Conservation (phyloP, 1,139 yeast genomes). For the Hyphopichia pseudoburtonii region DNA sequence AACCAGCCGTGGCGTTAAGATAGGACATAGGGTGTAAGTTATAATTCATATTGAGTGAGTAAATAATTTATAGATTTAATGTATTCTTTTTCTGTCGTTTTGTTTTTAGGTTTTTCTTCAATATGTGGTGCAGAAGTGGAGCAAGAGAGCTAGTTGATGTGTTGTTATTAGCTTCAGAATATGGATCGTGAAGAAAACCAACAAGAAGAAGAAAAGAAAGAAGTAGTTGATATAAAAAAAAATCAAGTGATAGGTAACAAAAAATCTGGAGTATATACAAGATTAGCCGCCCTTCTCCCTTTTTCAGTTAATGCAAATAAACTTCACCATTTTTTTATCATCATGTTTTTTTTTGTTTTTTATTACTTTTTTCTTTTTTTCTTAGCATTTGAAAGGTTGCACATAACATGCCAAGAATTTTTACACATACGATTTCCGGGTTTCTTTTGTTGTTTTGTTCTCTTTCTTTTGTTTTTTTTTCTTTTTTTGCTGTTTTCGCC, state of each 20-base stretch:
- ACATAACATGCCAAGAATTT: not conserved
- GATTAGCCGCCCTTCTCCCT: not conserved
- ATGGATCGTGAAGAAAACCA: no score
- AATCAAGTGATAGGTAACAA: not conserved
- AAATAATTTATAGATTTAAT: no score
- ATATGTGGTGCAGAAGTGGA: not conserved
- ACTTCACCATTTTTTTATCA: no score
- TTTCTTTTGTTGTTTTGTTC: not conserved
- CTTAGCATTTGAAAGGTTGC: no score
- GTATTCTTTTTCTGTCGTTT: no score
- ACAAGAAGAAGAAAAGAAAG: no score
- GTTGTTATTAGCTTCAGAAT: no score
- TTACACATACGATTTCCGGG: no score
- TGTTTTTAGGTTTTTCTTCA: not conserved
- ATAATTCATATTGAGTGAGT: constrained; percentile 46
- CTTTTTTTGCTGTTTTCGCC: constrained; percentile 6
- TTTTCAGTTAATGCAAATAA: no score
- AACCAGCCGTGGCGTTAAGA: constrained; percentile 38
- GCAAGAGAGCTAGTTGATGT: not conserved
- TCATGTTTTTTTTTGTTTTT: no score
- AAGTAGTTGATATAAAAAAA: not conserved
- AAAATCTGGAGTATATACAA: not conserved
- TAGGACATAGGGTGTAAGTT: constrained; percentile 48
- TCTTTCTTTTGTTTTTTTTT: not conserved
- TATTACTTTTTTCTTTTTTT: no score